phyloP scores from a whole-genome alignment of 73 alveolate genomes.

The Paramecium sexaurelia region DNA sequence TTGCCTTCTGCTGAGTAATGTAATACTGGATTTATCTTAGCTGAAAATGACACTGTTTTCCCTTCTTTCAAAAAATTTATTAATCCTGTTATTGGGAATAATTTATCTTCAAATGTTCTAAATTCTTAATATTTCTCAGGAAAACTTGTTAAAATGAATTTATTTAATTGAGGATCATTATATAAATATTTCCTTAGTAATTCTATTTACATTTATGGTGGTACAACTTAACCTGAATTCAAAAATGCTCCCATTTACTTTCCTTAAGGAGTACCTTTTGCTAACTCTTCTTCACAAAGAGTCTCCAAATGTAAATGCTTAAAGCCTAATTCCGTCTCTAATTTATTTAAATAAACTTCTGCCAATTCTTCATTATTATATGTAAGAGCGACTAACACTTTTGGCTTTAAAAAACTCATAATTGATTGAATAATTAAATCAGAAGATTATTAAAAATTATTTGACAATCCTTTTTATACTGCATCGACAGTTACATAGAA shows the following conservation, averaged over 20 bases:
- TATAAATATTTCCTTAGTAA: neutral
- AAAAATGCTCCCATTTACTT: conserved; percentile 46
- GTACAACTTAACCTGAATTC: conserved; percentile 31
- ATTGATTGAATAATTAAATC: neutral
- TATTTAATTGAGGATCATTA: conserved; percentile 18
- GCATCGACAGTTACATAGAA: conserved; percentile 65
- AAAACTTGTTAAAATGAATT: conserved; percentile 23
- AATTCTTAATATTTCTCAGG: conserved; percentile 39
- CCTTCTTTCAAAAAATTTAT: conserved; percentile 14
- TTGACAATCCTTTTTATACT: conserved; percentile 53
- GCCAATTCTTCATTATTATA: conserved; percentile 49
- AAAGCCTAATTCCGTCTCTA: conserved; percentile 25
- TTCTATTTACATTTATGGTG: conserved; percentile 46
- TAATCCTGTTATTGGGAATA: conserved; percentile 31
- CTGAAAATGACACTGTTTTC: conserved; percentile 9
- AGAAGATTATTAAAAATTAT: conserved; percentile 29
- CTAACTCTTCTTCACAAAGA: conserved; percentile 3
- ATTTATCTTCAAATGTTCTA: neutral
- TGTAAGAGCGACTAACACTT: conserved; percentile 25
- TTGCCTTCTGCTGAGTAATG: conserved; percentile 1
- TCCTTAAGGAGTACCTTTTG: conserved; percentile 8
- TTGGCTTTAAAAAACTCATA: neutral
- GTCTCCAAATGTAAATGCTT: neutral
- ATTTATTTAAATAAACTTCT: conserved; percentile 1
- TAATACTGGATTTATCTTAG: conserved; percentile 33